Base-by-base conservation (phyloP, 2,329 filamentous ascomycete genomes). In the Pestalotiopsis sp. region DNA sequence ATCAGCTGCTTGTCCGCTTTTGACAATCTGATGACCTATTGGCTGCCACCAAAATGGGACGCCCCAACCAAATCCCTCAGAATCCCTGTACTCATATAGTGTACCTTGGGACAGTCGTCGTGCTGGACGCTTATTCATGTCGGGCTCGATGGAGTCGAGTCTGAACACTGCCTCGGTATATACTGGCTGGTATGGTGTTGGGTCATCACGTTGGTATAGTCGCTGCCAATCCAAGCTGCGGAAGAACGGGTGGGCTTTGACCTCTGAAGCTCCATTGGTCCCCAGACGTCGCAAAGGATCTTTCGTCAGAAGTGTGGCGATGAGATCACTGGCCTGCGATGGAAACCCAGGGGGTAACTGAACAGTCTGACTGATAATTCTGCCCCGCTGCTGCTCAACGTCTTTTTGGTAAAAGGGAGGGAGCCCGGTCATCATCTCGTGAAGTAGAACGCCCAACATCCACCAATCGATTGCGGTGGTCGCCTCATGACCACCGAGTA, bases 391-490 rank as follows among this genome's bases (percentile, higher is more conserved):
- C 82, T 98, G 95, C 81, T 98, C 98, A 70, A 94, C 97, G 83
- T 98, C 97, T 82, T 98, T 96, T 76, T 98, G 95, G 82, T 99
- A 98, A 84, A 98, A 99, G 0, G 96, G 96, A 45, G 96, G 96
- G 58, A 98, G 86, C 68, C 96, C 96, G 68, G 96, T 98, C 86
- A 98, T 85, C 96, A 99, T 99, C 84, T 99, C 96, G 80, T 98
- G 99, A 39, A 99, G 89, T 67, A 99, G 86, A 69, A 98, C 95
- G 76, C 96, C 96, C 20, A 99, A 87, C 25, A 96, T 98, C 96
- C 96, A 99, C 96, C 96, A 99, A 80, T 98, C 95, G 58, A 98
- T 95, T n/a, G 94, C 94, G 87, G 98, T 98, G 76, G 97, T 97
- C 85, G 98, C 98, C 66, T 96, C 96, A 76, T 96, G 92, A 64